Percentiles rank a stretch among this genome's conserved stretches.
Conservation (phyloP, 768 basidiomycete species). For the Lentinula boryana region DNA sequence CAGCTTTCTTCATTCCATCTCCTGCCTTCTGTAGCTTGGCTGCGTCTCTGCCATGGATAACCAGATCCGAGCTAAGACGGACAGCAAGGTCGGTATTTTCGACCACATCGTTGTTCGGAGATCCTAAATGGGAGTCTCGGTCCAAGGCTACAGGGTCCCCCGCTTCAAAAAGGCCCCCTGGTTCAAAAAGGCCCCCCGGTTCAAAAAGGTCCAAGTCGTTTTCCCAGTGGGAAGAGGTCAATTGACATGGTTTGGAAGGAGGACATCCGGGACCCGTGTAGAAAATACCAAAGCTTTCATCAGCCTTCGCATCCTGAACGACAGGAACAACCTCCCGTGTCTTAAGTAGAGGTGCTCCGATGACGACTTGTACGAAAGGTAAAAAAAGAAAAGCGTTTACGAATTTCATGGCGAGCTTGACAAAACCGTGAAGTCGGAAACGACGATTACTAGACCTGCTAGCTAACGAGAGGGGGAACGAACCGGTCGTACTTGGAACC, state of each 20-base stretch:
- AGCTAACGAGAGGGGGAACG: neutral
- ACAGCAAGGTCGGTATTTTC: neutral
- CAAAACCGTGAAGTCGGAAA: neutral
- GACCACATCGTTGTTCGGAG: neutral
- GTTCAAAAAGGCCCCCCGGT: too few species aligned
- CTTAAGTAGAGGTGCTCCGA: neutral
- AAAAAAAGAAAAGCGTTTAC: neutral
- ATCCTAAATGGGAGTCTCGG: neutral
- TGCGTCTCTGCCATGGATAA: neutral
- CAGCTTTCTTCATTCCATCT: neutral
- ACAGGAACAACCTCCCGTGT: neutral
- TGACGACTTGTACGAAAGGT: neutral
- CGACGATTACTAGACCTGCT: conserved; percentile 1
- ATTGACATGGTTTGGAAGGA: neutral
- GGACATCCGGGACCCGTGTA: neutral
- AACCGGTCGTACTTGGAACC: neutral
- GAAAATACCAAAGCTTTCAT: neutral
- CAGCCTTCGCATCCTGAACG: neutral
- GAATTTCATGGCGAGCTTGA: neutral
- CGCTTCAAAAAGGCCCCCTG: neutral
- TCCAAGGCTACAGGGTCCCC: neutral
- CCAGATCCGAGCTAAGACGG: neutral
- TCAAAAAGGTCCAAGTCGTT: neutral
- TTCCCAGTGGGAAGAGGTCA: neutral
- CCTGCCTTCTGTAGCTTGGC: neutral